Base-by-base conservation (phyloP, 2,329 filamentous ascomycete species). In the Ceratocystis papillata region DNA sequence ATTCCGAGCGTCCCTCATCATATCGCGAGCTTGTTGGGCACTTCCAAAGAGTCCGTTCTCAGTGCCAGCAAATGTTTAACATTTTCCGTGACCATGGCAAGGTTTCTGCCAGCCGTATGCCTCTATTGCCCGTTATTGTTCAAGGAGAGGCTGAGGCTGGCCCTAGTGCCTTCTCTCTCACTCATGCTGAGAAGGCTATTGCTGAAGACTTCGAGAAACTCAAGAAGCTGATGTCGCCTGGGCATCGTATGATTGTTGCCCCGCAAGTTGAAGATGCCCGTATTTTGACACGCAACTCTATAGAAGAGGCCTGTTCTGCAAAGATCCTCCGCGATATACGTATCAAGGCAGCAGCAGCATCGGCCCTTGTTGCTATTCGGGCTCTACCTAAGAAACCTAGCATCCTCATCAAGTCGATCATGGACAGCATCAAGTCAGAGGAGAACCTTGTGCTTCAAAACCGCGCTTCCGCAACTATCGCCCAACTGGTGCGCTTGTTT, bases 351-450 rank as follows among this genome's bases (percentile, higher is more conserved):
- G 88, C 90, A 5, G 89, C 91, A 22, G 90, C 93, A 10, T 90
- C 89, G 69, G 92, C 92, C 10, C 78, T 97, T 66, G 88, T 99
- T 62, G 88, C 91, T n/a, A 86, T 97, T 77, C 85, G 86, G 67
- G 82, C 88, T 37, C 81, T 96, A 8, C 93, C 95, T 0, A 97
- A 96, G 82, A 97, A 96, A 74, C 91, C 93, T 8, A 91, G 90
- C 69, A 84, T 87, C 20, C 85, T 96, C 12, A 99, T 99, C 77
- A 96, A 96, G 76, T 90, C 87, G 1, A 89, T 99, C 76, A 99
- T 99, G 94, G 94, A 99, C 74, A 97, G 93, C 72, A 84, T 99
- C 73, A 99, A 97, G 76, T 87, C 86, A 46, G 95, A 99, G 73
- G 94, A 96, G 71, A 97, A 95, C 72, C 77, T 87, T 33, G 89